These are phyloP conservation scores for Phytophthora fragariae DNA, from an alignment of 352 stramenopile species.

Conservation along the genomic window DNA sequence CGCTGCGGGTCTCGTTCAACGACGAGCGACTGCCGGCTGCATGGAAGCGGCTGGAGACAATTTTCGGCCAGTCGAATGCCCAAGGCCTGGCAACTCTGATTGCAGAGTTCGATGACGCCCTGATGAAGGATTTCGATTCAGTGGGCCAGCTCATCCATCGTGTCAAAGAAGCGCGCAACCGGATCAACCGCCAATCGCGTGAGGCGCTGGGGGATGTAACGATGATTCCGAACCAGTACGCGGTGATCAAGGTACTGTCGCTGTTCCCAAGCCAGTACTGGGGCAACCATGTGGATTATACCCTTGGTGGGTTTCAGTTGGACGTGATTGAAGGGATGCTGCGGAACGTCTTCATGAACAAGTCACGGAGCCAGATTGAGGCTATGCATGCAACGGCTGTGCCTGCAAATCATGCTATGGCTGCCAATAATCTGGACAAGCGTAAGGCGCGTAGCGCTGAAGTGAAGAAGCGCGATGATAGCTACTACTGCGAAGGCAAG, in stretches of 20 bases:
- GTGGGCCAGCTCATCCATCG: neutral
- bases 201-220: neutral
- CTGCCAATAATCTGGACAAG: neutral
- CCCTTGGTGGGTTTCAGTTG: neutral
- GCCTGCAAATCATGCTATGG: neutral
- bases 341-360: conserved; percentile 8
- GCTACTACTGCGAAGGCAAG: conserved; percentile 4
- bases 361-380: conserved; percentile 10
- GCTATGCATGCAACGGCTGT: neutral
- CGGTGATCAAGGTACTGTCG: neutral
- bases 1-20: neutral
- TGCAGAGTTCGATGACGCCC: conserved; percentile 7
- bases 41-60: neutral
- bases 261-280: conserved; percentile 7
- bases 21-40: neutral
- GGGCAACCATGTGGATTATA: conserved; percentile 4
- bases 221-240: neutral
- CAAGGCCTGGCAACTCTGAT: neutral
- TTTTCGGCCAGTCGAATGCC: neutral
- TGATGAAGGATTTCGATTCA: neutral
- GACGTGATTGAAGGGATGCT: conserved; percentile 4
- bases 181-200: neutral
- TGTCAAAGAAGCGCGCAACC: neutral
- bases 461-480: neutral
- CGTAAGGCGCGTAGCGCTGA: conserved; percentile 2